phyloP scores from a whole-genome alignment of 1,284 basidiomycete species.

The Sporisorium scitamineum region DNA sequence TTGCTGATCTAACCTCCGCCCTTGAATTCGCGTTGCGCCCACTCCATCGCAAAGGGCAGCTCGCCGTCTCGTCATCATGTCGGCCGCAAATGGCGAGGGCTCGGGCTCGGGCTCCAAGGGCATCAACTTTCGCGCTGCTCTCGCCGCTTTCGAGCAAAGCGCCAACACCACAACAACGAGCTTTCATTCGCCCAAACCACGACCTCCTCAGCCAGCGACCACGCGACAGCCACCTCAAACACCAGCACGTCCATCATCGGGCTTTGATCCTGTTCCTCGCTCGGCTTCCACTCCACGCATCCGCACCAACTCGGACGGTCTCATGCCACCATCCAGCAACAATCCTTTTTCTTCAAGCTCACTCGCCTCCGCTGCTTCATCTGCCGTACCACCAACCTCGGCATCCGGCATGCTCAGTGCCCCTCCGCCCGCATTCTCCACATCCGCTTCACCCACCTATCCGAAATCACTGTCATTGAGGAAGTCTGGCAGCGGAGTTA shows the following conservation, averaged over 20 bases:
- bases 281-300: constrained; percentile 33
- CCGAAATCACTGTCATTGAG: constrained; percentile 10
- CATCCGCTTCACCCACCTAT: constrained; percentile 5
- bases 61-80: constrained; percentile 10
- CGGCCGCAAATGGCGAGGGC: constrained; percentile 11
- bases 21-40: not conserved
- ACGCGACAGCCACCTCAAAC: constrained; percentile 13
- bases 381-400: constrained; percentile 14
- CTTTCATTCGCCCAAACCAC: constrained; percentile 20
- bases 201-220: not conserved
- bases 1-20: not conserved
- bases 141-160: constrained; percentile 40
- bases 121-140: constrained; percentile 49
- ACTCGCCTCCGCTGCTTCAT: not conserved
- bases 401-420: constrained; percentile 33
- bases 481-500: constrained; percentile 32
- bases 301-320: constrained; percentile 17
- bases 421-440: constrained; percentile 4
- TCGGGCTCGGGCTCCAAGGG: constrained; percentile 24
- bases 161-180: not conserved
- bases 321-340: constrained; percentile 12
- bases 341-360: constrained; percentile 18
- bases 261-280: constrained; percentile 27
- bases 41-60: not conserved
- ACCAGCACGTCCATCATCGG: constrained; percentile 22